These are phyloP conservation scores for Nigrograna mackinnonii DNA, from an alignment of 2,329 filamentous ascomycete species.

Conservation along the genomic window DNA sequence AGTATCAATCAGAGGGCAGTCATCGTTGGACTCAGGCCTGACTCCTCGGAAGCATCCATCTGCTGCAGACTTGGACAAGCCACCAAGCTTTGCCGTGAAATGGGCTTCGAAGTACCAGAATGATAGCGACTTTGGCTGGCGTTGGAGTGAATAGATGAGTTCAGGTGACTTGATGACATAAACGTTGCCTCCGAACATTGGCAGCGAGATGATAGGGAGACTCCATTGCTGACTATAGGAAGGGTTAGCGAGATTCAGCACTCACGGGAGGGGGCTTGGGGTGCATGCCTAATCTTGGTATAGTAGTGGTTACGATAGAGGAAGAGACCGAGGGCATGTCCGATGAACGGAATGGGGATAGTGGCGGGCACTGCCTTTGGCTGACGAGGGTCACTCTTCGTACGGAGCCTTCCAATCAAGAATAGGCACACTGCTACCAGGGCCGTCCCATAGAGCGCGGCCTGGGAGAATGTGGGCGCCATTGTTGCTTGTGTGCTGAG, in stretches of 20 bases:
- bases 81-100: conserved; percentile 1
- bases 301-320: not conserved
- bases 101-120: conserved; percentile 40
- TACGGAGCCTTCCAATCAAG: too few relatives aligned
- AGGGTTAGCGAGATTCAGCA: not conserved
- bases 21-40: not conserved
- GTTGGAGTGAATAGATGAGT: conserved; percentile 39
- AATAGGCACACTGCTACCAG: too few relatives aligned
- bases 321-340: not conserved
- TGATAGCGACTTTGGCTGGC: conserved; percentile 34
- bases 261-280: not conserved
- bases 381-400: too few relatives aligned
- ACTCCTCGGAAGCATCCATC: not conserved
- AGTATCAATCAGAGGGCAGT: not conserved
- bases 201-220: conserved; percentile 41
- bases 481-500: too few relatives aligned
- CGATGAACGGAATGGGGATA: not conserved
- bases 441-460: too few relatives aligned
- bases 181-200: conserved; percentile 40
- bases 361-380: not conserved
- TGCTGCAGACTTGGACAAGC: not conserved
- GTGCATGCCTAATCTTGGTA: not conserved
- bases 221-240: not conserved
- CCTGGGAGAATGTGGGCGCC: too few relatives aligned
- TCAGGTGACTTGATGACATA: conserved; percentile 40